Base-by-base conservation (phyloP, 176 grass and related monocot species). In the maize (Zea mays) region DNA sequence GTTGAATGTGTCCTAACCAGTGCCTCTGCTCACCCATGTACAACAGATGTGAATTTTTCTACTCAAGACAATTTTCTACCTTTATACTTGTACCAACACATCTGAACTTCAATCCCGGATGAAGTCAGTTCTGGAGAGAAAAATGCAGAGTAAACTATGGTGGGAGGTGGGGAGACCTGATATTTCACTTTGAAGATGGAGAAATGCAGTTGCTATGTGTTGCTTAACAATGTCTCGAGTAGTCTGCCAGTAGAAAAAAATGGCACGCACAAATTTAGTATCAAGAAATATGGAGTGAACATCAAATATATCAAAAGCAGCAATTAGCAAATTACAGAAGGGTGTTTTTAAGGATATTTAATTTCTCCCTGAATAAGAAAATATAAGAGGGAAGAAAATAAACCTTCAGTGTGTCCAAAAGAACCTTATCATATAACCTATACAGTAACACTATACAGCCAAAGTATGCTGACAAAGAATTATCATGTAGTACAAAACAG, bases 151-250 rank as follows among this genome's bases (percentile, higher is more conserved):
- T 20, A 77, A 82, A 71, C 6, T 52, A 40, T 8, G 7, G 58
- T 77, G 57, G 17, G 39, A 62, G 71, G 74, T 61, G n/a, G n/a
- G 46, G 7, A 48, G 55, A 99, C 96, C 96, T 99, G 92, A 93
- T 84, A 95, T 88, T 83, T 95, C 96, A 85, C n/a, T 80, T 62
- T 92, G 92, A 81, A 99, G 96, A 93, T 93, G 83, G 83, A 80
- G 73, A 75, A 99, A 99, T 10, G 75, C 79, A 79, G 80, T 83
- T 59, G 81, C 82, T 58, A 99, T 95, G 76, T 93, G 89, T 72
- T 90, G 90, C 86, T 40, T 90, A 62, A 99, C 83, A 82, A 92
- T 95, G 76, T 85, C 89, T 57, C 90, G 87, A 71, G 88, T 87
- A 81, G 92, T 86, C 96, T 99, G 86, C 76, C 7, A 87, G 67